A percentile compares a stretch with the other conserved stretches of the same genome.
phyloP scores from a whole-genome alignment of 2,329 filamentous ascomycete species.

The Aspergillus hortae region DNA sequence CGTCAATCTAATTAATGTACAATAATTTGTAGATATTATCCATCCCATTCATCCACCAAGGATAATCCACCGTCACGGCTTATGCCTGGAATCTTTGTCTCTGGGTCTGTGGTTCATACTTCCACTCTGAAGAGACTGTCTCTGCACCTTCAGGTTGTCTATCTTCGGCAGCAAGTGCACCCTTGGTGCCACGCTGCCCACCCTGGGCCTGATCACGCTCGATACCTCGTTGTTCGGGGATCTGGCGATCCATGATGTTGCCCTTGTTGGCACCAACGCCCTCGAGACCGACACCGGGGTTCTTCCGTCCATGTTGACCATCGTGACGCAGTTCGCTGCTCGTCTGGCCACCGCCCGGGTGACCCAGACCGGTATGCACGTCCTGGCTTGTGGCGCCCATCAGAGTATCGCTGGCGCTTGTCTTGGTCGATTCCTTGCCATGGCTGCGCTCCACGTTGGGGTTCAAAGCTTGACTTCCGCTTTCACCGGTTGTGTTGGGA shows the following conservation, averaged over 20 bases:
- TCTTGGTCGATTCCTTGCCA: constrained; percentile 40
- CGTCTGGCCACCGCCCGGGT: constrained; percentile 50
- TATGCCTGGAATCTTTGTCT: constrained; percentile 9
- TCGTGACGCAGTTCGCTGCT: constrained; percentile 48
- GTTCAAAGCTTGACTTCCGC: constrained; percentile 41
- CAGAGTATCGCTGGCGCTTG: constrained; percentile 46
- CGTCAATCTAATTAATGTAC: no score
- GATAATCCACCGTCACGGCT: not conserved
- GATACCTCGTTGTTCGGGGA: constrained; percentile 25
- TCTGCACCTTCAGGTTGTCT: constrained; percentile 28
- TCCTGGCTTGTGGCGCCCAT: constrained; percentile 51
- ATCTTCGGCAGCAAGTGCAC: constrained; percentile 26
- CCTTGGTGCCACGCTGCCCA: constrained; percentile 25
- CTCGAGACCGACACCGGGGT: constrained; percentile 40
- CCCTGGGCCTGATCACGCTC: constrained; percentile 23
- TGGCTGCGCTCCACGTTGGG: constrained; percentile 34
- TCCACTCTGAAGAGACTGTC: constrained; percentile 23
- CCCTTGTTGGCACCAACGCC: constrained; percentile 38
- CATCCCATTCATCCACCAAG: not conserved
- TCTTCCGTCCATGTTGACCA: constrained; percentile 40
- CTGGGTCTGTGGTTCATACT: constrained; percentile 26
- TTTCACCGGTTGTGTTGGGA: constrained; percentile 37
- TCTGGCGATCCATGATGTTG: constrained; percentile 19
- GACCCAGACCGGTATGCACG: constrained; percentile 53
- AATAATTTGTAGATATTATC: not conserved